Conservation (phyloP, 148 eudicot species). For the Rhododendron kiyosumense region DNA sequence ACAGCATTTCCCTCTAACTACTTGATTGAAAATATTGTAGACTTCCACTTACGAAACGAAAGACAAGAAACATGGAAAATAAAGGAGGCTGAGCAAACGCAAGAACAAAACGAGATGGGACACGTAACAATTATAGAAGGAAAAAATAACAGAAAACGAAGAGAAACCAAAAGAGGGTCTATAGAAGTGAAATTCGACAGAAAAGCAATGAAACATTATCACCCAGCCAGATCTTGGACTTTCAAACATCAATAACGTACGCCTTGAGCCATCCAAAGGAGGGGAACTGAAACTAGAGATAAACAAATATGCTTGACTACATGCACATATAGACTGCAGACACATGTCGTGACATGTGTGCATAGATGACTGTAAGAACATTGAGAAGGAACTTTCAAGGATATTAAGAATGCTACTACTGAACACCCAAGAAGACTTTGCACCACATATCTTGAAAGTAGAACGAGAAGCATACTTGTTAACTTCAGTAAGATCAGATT, state of each 20-base stretch:
- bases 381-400: not conserved
- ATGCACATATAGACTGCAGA: not conserved
- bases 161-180: not conserved
- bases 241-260: not conserved
- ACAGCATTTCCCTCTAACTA: not conserved
- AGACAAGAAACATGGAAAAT: not conserved
- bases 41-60: not conserved
- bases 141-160: not conserved
- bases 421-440: not conserved
- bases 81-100: not conserved
- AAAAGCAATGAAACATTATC: not conserved
- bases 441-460: not conserved
- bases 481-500: conserved; percentile 65
- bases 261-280: not conserved
- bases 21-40: not conserved
- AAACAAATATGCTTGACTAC: not conserved
- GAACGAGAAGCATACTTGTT: conserved; percentile 55
- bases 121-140: not conserved
- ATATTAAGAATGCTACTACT: not conserved
- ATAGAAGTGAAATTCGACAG: not conserved
- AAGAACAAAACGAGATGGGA: not conserved
- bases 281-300: not conserved
- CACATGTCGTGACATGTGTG: not conserved
- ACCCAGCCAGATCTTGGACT: not conserved
- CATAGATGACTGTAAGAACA: not conserved